Base-by-base conservation (phyloP, 1,284 basidiomycete genomes). In the Neonothopanus nambi region DNA sequence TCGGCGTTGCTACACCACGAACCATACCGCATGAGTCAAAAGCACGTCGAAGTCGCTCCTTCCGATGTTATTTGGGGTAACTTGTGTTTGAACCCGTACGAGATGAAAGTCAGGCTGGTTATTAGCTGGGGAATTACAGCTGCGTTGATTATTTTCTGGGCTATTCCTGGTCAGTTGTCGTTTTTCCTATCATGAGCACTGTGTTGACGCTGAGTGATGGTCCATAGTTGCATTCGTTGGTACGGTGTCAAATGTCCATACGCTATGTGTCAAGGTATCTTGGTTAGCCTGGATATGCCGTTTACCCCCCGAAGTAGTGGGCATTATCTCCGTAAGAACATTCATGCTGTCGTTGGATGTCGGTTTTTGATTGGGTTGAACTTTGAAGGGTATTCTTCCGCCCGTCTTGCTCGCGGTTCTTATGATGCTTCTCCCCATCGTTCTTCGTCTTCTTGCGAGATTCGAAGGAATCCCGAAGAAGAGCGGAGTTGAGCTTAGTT, bases 31-130 rank as follows among this genome's bases (percentile, higher is more conserved):
- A 91, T 93, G 85, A 70, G 74, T 70, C 68, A 73, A 47, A 84
- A 82, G 59, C 86, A 81, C 61, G 75, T 86, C 17, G 89, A 91
- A 59, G 84, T 95, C 41, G 79, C 85, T 1, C 91, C 93, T 0
- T 80, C 84, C 42, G 95, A 98, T 68, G 85, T 99, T 40, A 86
- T 97, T 57, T 98, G 95, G 95, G 73, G 79, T 23, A 98, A 96
- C 69, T 75, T 96, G 20, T 79, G 84, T 50, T 73, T 98, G 73
- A 95, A 95, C 66, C 91, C 93, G 0, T 98, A 96, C 65, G 93
- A 97, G 70, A 82, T 83, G 58, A 79, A 79, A 61, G 66, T 77
- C 20, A 36, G 55, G 20, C 63, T 67, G 43, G 76, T 75, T 6
- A 72, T 89, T 50, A 82, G 83, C 47, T 90, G 84, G 68, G 76